phyloP scores from a whole-genome alignment of 257 asterid species.

The Solanum piurae region DNA sequence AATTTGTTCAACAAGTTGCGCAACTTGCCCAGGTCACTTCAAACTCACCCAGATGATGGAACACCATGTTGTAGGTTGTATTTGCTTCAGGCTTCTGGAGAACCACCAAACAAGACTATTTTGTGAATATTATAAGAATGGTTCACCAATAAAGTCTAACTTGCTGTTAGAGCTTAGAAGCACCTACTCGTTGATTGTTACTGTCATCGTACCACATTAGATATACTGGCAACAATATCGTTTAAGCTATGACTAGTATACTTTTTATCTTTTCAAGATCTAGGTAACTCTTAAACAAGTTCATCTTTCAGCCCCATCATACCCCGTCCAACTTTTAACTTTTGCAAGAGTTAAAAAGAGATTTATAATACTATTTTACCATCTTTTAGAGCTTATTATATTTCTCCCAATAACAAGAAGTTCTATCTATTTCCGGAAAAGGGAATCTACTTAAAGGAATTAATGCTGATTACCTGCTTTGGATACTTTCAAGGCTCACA shows the following conservation, averaged over 20 bases:
- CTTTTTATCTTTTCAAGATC: not conserved
- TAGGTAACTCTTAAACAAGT: not conserved
- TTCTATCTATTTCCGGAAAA: not conserved
- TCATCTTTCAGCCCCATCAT: not conserved
- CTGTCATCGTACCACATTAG: not conserved
- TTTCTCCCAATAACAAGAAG: not conserved
- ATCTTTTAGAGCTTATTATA: not conserved
- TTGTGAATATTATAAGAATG: not conserved
- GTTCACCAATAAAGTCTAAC: not conserved
- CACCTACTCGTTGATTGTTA: not conserved
- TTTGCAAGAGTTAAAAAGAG: not conserved
- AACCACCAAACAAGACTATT: conserved; percentile 22
- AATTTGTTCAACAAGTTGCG: conserved; percentile 77
- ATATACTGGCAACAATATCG: not conserved
- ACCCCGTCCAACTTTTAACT: not conserved
- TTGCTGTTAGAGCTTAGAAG: not conserved
- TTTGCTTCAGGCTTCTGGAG: conserved; percentile 77
- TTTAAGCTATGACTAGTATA: not conserved
- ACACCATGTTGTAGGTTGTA: conserved; percentile 85
- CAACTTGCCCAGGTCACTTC: conserved; percentile 70
- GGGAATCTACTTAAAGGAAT: not conserved
- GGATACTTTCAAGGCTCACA: not conserved
- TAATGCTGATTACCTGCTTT: not conserved
- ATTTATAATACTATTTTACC: not conserved
- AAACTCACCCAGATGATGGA: conserved; percentile 87